Conservation (phyloP, 371 early-diverging fungal species). For the Lichtheimia ornata region DNA sequence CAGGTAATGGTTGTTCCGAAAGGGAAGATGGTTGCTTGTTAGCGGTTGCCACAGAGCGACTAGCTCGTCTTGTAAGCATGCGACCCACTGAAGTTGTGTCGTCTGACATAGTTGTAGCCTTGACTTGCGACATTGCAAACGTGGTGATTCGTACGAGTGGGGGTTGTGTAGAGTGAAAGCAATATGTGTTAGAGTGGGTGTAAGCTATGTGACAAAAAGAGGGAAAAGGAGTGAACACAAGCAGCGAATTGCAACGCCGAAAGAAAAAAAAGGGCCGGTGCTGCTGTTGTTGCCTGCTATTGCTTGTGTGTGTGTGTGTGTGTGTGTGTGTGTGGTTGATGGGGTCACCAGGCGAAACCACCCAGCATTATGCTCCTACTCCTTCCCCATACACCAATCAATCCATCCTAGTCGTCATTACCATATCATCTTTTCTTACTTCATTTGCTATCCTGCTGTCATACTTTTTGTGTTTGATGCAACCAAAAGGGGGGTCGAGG, state of each 20-base stretch:
- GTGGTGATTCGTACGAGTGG: no score
- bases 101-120: neutral
- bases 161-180: neutral
- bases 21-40: neutral
- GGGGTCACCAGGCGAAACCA: neutral
- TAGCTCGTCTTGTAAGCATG: slow-evolving; percentile 19
- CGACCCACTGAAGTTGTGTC: slow-evolving; percentile 2
- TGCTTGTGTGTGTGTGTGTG: no score
- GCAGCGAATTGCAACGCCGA: slow-evolving; percentile 1
- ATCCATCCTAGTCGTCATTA: no score
- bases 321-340: neutral
- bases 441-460: no score
- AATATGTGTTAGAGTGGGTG: slow-evolving; percentile 1
- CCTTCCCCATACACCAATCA: no score
- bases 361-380: neutral
- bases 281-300: slow-evolving; percentile 2
- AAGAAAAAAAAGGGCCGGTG: slow-evolving; percentile 2
- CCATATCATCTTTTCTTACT: no score
- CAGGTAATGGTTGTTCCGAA: neutral
- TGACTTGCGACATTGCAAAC: slow-evolving; percentile 2
- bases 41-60: slow-evolving; percentile 13
- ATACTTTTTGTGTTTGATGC: no score
- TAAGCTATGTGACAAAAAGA: neutral
- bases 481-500: no score
- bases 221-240: slow-evolving; percentile 4